Conservation (phyloP, 306 rosid genomes). For the Bauhinia variegata region DNA sequence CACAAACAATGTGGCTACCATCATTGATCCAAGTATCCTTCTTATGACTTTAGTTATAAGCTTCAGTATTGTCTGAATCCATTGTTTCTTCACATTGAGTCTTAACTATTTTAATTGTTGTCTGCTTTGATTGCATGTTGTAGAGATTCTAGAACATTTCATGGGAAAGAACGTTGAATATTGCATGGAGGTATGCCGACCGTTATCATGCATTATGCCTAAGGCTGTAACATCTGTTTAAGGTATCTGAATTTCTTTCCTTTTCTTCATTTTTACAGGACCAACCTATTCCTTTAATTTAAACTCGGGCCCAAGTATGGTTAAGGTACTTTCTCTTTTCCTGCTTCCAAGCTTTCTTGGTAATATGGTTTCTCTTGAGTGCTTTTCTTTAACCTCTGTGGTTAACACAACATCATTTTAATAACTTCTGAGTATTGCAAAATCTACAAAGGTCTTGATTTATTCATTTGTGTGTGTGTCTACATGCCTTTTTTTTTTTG, state of each 20-base stretch:
- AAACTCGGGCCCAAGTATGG: constrained; percentile 31
- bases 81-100: too few species aligned
- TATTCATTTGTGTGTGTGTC: too few species aligned
- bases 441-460: too few species aligned
- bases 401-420: background rate
- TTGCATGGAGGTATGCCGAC: constrained; percentile 73
- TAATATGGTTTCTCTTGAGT: constrained; percentile 12
- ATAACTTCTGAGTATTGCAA: too few species aligned
- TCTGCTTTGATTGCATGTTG: constrained; percentile 53
- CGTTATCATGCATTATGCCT: constrained; percentile 20
- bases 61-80: too few species aligned
- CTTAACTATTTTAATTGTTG: constrained; percentile 32
- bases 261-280: constrained; percentile 39
- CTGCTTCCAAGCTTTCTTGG: background rate
- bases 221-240: constrained; percentile 10
- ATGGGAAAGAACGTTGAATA: constrained; percentile 56
- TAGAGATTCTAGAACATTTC: constrained; percentile 73
- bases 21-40: constrained; percentile 67
- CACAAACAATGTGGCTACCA: constrained; percentile 70
- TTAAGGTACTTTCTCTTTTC: constrained; percentile 33
- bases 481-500: too few species aligned
- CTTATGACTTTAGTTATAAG: too few species aligned
- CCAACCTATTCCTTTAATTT: constrained; percentile 38
- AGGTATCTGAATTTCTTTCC: constrained; percentile 30
- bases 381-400: constrained; percentile 19